Conservation (phyloP, 805 yeast species). For the Wickerhamiella azymoides region DNA sequence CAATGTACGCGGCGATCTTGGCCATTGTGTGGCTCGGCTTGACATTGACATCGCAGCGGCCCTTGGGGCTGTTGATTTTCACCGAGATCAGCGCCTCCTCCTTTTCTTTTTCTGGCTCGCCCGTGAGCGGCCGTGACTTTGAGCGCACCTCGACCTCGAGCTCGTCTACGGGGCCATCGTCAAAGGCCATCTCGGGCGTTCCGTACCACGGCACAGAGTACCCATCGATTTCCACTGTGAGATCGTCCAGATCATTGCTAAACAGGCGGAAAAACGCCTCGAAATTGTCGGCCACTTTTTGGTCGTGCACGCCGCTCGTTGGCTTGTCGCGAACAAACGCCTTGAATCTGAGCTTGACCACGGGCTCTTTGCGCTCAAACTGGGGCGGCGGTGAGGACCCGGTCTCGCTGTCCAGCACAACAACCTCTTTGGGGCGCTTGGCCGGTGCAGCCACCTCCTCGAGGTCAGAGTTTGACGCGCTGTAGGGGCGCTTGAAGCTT, state of each 20-base stretch:
- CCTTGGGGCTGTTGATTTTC: neutral
- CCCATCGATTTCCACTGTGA: neutral
- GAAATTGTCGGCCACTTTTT: neutral
- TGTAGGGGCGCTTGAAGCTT: neutral
- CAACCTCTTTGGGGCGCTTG: neutral
- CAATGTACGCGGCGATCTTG: neutral
- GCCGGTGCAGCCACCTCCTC: neutral
- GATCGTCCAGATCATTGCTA: neutral
- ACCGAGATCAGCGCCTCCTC: neutral
- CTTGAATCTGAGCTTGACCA: neutral
- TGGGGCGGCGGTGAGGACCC: neutral
- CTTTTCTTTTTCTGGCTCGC: neutral
- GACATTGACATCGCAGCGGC: neutral
- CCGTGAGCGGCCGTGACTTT: neutral
- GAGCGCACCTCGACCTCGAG: neutral
- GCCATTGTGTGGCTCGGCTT: neutral
- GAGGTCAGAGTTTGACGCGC: neutral
- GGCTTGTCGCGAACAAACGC: neutral
- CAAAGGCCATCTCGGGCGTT: constrained; percentile 3
- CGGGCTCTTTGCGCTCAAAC: neutral
- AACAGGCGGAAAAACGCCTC: neutral
- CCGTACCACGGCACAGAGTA: constrained; percentile 1
- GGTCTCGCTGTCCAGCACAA: neutral
- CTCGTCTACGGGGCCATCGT: neutral
- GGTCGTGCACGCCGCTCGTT: neutral